Evolutionary conservation across 768 basidiomycete species (phyloP), one percentile per base, ranked within the genome.

Genomic region (Termitomyces sp.): DNA sequence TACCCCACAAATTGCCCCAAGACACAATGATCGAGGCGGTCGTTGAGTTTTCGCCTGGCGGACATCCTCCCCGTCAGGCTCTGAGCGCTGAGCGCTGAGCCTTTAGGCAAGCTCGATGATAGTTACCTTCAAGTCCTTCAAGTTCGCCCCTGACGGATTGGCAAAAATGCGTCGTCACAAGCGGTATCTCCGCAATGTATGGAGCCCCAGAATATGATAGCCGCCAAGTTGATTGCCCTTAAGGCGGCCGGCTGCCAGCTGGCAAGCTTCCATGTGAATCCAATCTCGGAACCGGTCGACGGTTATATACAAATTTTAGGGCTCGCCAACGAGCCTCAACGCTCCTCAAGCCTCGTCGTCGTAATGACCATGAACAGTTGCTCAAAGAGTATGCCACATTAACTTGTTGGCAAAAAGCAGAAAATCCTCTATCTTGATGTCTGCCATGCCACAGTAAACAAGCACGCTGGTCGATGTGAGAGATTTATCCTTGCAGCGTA

Each of bases 151-250:
- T 35, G 12, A n/a, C 49, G 4, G n/a, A 51, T 33, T 13, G 20
- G 9, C 24, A 16, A 28, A 48, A 28, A 7, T 16, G 13, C 24
- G 24, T 4, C 3, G 45, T 46, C 45, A 46, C 45, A 22, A 24
- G 15, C 22, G 13, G 13, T 15, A 52, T 22, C 51, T 35, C 33
- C 33, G 50, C 50, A 51, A 3, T 51, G n/a, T 49, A 18, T 51
- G 50, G 50, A 35, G 12, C 52, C 52, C 52, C 52, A 53, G 52
- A 20, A 38, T 24, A 20, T 53, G 52, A 53, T 53, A 53, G 52
- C 52, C 52, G 52, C 20, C 35, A 36, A 4, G n/a, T 52, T 36
- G 13, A 52, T 52, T 53, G 36, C 52, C 36, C 52, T 39, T 39
- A 38, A 53, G 52, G 22, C 35, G n/a, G 33, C 52, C 52, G 50